A percentile compares a stretch with the other conserved stretches of the same genome.
Conservation (phyloP, 148 eudicot genomes). For the Selenicereus undatus region DNA sequence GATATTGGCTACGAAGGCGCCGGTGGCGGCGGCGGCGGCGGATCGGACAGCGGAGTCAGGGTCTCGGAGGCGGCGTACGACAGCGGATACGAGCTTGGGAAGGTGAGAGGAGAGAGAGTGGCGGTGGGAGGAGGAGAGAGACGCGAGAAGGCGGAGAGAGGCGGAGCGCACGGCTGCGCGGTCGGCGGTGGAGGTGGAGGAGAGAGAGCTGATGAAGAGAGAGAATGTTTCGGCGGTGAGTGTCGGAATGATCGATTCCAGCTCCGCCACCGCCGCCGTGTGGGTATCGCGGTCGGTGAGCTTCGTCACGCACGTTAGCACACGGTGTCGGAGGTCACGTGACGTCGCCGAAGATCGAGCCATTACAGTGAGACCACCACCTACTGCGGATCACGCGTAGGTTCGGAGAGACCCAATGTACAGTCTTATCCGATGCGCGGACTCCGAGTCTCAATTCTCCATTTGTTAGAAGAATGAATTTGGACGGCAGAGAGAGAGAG, state of each 20-base stretch:
- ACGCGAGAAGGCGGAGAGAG: slow-evolving; percentile 52
- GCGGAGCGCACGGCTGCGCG: slow-evolving; percentile 56
- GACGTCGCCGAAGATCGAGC: slow-evolving; percentile 31
- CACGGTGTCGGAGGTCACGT: slow-evolving; percentile 75
- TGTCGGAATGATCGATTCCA: slow-evolving; percentile 59
- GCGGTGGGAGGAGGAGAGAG: slow-evolving; percentile 52
- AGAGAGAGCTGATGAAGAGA: slow-evolving; percentile 62
- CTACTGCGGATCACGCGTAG: not conserved
- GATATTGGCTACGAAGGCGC: slow-evolving; percentile 40
- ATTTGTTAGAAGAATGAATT: not conserved
- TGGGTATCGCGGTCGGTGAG: slow-evolving; percentile 92
- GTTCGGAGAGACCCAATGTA: too few species aligned
- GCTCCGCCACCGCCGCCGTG: slow-evolving; percentile 65
- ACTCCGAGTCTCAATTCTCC: not conserved
- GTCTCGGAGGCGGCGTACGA: slow-evolving; percentile 68
- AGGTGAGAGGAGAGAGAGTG: slow-evolving; percentile 53
- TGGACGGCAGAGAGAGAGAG: not conserved
- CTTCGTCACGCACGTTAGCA: slow-evolving; percentile 70
- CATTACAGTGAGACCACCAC: slow-evolving; percentile 4
- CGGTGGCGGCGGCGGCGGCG: slow-evolving; percentile 42
- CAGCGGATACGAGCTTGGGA: slow-evolving; percentile 62
- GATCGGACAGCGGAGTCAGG: slow-evolving; percentile 64
- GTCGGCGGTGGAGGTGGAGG: slow-evolving; percentile 82
- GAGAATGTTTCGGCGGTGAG: slow-evolving; percentile 49
- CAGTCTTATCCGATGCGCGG: too few species aligned